Evolutionary conservation across 2,329 filamentous ascomycete genomes (phyloP), one percentile per base, ranked within the genome.

Genomic region (Stagonosporopsis cucurbitacearum): DNA sequence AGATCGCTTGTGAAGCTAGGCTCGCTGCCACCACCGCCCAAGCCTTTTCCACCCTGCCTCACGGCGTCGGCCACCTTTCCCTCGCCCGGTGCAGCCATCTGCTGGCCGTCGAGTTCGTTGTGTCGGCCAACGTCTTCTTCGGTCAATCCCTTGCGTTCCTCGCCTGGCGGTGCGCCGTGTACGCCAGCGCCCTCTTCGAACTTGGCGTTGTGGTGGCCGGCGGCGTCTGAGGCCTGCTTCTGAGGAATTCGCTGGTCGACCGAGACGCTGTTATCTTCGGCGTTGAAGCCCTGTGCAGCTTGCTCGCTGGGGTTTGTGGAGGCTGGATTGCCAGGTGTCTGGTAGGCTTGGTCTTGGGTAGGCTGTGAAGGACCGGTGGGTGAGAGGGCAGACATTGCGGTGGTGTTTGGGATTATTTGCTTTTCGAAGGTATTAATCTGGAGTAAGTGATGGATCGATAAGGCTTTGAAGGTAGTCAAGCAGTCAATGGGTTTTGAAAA

Each of bases 31-130:
- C 77, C 79, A 3, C 74, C 70, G 11, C 67, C 66, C 58, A 64
- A 59, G 2, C 64, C 62, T 50, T 63, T 51, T 0, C 69, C 70
- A 20, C 67, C 63, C 45, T 64, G 66, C 9, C 70, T 68, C 8
- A 82, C 80, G 0, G 79, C 79, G 39, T 72, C 71, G 2, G 71
- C 71, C 5, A 82, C 74, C 35, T 72, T 68, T 11, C 79, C 79
- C 60, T 82, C 80, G 0, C 79, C 80, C 0, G 78, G 76, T 19
- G 77, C 76, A 7, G 73, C 77, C 79, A 82, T 81, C 63, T 82
- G 79, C 58, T 77, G 70, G 8, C 69, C 80, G 40, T 82, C 79
- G 20, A 80, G 63, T 68, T 81, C 80, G n/a, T 76, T 72, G 45
- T 77, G 71, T 6, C 75, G 58, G n/a, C 79, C 79, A 23, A 80